Evolutionary conservation across 495 filamentous ascomycete species (phyloP), one percentile per base, ranked within the genome.

Genomic region (Cercophora newfieldiana): DNA sequence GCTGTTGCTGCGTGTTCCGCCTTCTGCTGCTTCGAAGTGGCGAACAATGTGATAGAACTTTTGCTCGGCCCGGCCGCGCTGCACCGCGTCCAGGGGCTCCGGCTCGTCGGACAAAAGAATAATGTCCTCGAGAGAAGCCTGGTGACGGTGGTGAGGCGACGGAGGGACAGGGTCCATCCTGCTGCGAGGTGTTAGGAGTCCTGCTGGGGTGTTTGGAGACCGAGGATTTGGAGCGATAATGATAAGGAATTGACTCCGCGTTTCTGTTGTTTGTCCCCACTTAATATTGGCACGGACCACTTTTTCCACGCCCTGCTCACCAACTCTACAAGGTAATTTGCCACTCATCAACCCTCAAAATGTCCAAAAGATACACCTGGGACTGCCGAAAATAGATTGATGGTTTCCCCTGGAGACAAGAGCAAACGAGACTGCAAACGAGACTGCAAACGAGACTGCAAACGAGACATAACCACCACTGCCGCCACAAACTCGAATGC

Each of bases 11-110:
- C 51, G 48, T 28, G 26, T 61, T 30, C 54, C 31, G 19, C 16
- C 31, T 28, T 28, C 50, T 26, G 14, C 25, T 24, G 65, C 59
- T 25, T 68, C 63, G 58, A 73, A 69, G 61, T 70, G 55, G 57
- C 63, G 56, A 21, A 70, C 48, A 51, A 67, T 73, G 54, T 33
- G 44, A 58, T 73, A 67, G 31, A 73, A 69, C 51, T 66, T 70
- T 44, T 37, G 19, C 64, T 61, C 69, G 44, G 68, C 68, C 24
- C 55, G 60, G 57, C 49, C 51, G 28, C 68, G 71, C 50, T 67
- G 59, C 10, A 14, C 37, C 37, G 37, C 37, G 37, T 14, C 37
- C 37, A 44, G 37, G 3, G 37, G 4, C 37, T 14, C 10, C 37
- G 37, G 10, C 37, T 44, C 10, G 37, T 44, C 10, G 37, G 37